Percentiles rank a stretch among this genome's conserved stretches.
phyloP scores from a whole-genome alignment of 169 alveolate species.

The Eimeria mitis region DNA sequence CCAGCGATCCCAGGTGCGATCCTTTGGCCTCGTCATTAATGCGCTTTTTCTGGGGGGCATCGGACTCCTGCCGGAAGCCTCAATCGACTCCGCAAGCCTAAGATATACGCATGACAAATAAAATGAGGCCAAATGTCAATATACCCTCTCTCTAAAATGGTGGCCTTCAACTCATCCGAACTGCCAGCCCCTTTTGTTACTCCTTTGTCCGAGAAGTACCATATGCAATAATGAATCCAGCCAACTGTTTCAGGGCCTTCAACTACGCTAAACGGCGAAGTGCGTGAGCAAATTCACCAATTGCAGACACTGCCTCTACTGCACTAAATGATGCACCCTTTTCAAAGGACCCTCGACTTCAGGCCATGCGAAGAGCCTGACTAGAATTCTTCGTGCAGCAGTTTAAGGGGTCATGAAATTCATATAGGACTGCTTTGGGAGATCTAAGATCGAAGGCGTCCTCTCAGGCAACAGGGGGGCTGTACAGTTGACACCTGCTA shows the following conservation, averaged over 20 bases:
- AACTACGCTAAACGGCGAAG: not conserved
- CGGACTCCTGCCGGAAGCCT: constrained; percentile 22
- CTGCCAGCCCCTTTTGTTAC: not conserved
- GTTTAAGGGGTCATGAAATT: not conserved
- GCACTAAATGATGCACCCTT: not conserved
- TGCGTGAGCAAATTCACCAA: not conserved
- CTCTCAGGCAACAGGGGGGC: not conserved
- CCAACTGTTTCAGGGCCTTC: not conserved
- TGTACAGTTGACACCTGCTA: not conserved
- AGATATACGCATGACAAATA: not conserved
- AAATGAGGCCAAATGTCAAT: not conserved
- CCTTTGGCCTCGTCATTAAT: constrained; percentile 52
- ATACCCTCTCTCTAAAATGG: not conserved
- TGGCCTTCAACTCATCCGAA: not conserved
- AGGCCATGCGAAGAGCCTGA: not conserved
- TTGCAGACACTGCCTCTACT: not conserved
- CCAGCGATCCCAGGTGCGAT: constrained; percentile 75
- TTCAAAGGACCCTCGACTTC: not conserved
- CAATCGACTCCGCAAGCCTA: constrained; percentile 34
- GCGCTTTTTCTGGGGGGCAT: constrained; percentile 12
- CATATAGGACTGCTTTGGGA: not conserved
- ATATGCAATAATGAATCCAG: not conserved
- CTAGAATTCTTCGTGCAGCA: not conserved
- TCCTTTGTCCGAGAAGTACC: not conserved
- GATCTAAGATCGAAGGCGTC: not conserved